Evolutionary conservation across 345 rosid genomes (phyloP), one percentile per base, ranked within the genome.

Genomic region (Dipteronia dyeriana): DNA sequence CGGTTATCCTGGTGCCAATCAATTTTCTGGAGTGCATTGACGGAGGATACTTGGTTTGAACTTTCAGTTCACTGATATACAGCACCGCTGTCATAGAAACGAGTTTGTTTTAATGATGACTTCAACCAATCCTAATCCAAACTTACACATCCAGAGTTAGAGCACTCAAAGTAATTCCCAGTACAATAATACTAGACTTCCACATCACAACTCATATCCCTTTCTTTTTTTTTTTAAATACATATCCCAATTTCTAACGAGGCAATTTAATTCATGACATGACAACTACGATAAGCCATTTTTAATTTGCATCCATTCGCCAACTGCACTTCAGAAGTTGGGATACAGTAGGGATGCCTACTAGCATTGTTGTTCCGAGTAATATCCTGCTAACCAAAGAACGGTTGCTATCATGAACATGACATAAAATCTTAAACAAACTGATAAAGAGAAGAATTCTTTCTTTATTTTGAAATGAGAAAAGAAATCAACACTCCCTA

Each of bases 1-100:
- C 17, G 0, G 8, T 45, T 16, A 61, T 62, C 26, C 59, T 61
- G 25, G 4, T 9, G 57, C 43, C 10, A 10, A 9, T 17, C 23
- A 59, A 23, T 31, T 73, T 41, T 43, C 56, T 60, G 16, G 10
- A 9, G 22, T 34, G 38, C 38, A 17, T 43, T 73, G 22, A 16
- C 25, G 59, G 57, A 61, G 45, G 13, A 70, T 19, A 54, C 43
- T 45, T 73, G 59, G 31, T 47, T 73, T 73, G 34, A 39, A 61
- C 68, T 61, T 19, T 14, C 26, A 23, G 25, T 43, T 73, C 56
- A 23, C 9, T 3, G 22, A 41, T 41, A 60, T 2, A 72, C 12
- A 59, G 23, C 59, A 14, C 41, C 14, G 17, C 17, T 3, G 17
- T 22, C 10, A 73, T 10, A 5, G 9, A n/a, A 11, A 38, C 41